Conservation (phyloP, 768 basidiomycete species). For the Filobasidium wieringae region DNA sequence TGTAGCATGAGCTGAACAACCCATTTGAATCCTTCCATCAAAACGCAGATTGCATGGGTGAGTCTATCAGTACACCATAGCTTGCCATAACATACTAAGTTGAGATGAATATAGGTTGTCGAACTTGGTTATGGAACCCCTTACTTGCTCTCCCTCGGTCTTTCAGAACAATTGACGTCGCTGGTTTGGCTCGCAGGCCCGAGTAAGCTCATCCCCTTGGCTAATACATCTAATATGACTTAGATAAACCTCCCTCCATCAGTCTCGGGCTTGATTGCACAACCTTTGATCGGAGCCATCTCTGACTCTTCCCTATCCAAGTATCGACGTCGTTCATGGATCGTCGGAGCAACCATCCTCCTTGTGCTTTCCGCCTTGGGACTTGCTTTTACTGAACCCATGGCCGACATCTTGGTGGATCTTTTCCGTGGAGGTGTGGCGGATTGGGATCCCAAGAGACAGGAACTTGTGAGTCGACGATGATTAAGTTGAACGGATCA, state of each 20-base stretch:
- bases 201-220: slow-evolving; percentile 33
- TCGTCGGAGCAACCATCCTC: slow-evolving; percentile 71
- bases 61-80: slow-evolving; percentile 24
- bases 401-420: slow-evolving; percentile 66
- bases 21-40: background rate
- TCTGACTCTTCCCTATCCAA: slow-evolving; percentile 80
- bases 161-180: slow-evolving; percentile 80
- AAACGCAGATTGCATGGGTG: slow-evolving; percentile 80
- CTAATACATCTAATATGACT: background rate
- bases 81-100: background rate
- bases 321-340: slow-evolving; percentile 88
- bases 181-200: slow-evolving; percentile 84
- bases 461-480: slow-evolving; percentile 46
- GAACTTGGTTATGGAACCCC: slow-evolving; percentile 78
- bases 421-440: slow-evolving; percentile 61
- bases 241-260: background rate
- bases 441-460: slow-evolving; percentile 73
- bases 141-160: slow-evolving; percentile 64
- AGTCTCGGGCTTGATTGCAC: slow-evolving; percentile 80
- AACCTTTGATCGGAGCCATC: slow-evolving; percentile 95
- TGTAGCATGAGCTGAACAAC: background rate
- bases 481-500: no score
- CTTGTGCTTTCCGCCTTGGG: slow-evolving; percentile 64
- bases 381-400: slow-evolving; percentile 67
- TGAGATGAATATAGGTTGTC: background rate